Base-by-base conservation (phyloP, 2,329 filamentous ascomycete genomes). In the Emmonsiellopsis sp. region DNA sequence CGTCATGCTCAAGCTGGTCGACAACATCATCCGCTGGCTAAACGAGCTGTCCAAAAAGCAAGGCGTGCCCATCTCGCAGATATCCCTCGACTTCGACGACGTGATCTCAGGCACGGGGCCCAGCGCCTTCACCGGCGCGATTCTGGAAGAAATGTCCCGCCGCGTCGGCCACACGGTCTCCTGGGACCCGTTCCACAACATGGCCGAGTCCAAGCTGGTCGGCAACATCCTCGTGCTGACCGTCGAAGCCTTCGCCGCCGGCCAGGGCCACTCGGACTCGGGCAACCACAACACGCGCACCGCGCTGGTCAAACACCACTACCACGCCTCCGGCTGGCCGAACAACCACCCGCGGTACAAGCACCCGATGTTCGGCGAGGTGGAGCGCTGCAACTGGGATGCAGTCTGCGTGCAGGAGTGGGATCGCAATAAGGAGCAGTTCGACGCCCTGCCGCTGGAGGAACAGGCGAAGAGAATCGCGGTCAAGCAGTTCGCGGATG, bases 301-400 rank as follows among this genome's bases (percentile, higher is more conserved):
- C 17, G 85, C 85, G 1, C 72, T 88, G 1, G 84, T 88, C 27
- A 85, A 83, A 66, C 85, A 88, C 63, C 84, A 87, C 66, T 88
- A 87, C 62, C 85, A 88, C 65, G 85, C 85, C 0, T 87, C 84
- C 1, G 79, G 81, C 55, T 88, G 85, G 85, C 85, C 84, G 2
- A 79, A 77, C 51, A 74, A 74, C 2, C 85, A 88, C 63, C 83
- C 81, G 1, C 75, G 85, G 33, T 85, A 78, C 69, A 82, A 74
- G 46, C 85, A 88, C 63, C 83, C 84, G 1, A 79, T 83, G 51
- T 86, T 83, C 61, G 84, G 83, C 5, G 82, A 86, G 65, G 84
- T 87, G 0, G 85, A 87, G 64, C 74, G 77, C 58, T 87, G 84
- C 68, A 87, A 87, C 62, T 87, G 84, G 84, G 76, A 82, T 43